A percentile compares a stretch with the other conserved stretches of the same genome.
Evolutionary conservation across 1,284 basidiomycete genomes (phyloP).

Genomic region (Hemileia vastatrix): DNA sequence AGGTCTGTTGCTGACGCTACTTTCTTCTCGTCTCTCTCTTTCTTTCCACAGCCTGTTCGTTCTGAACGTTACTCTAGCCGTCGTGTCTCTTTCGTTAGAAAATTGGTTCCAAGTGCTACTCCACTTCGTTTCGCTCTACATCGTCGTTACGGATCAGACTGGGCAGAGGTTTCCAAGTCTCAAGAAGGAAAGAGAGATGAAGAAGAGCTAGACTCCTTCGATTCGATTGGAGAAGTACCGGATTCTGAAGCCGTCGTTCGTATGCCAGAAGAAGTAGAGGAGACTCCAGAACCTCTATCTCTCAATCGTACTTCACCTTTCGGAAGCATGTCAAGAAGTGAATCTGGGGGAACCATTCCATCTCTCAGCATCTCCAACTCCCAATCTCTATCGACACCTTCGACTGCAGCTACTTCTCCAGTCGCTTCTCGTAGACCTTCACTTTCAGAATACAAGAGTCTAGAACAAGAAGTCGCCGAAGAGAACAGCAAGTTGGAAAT

Average conservation of each 20-base stretch:
- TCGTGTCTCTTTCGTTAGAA: conserved; percentile 47
- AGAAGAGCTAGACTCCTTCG: conserved; percentile 42
- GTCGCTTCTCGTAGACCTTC: background rate
- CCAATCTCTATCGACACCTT: background rate
- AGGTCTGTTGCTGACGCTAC: conserved; percentile 5
- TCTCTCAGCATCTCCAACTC: background rate
- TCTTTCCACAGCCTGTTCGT: conserved; percentile 34
- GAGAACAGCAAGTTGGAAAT: background rate
- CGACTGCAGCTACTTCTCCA: background rate
- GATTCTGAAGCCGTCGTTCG: conserved; percentile 25
- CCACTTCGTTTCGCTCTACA: conserved; percentile 45
- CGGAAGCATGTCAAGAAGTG: background rate
- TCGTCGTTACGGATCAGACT: no score
- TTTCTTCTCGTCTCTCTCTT: background rate
- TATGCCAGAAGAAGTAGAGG: conserved; percentile 11
- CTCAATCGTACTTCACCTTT: background rate
- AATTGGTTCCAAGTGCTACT: conserved; percentile 44
- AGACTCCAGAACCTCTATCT: background rate
- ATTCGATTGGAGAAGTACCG: conserved; percentile 42
- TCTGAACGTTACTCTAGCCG: conserved; percentile 46
- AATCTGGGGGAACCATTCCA: background rate
- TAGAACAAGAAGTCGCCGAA: background rate
- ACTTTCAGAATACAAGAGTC: background rate
- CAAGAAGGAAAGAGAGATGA: conserved; percentile 37
- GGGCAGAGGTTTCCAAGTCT: conserved; percentile 8